A percentile compares a stretch with the other conserved stretches of the same genome.
Evolutionary conservation across 2,329 filamentous ascomycete genomes (phyloP).

Genomic region (Colletotrichum noveboracense): DNA sequence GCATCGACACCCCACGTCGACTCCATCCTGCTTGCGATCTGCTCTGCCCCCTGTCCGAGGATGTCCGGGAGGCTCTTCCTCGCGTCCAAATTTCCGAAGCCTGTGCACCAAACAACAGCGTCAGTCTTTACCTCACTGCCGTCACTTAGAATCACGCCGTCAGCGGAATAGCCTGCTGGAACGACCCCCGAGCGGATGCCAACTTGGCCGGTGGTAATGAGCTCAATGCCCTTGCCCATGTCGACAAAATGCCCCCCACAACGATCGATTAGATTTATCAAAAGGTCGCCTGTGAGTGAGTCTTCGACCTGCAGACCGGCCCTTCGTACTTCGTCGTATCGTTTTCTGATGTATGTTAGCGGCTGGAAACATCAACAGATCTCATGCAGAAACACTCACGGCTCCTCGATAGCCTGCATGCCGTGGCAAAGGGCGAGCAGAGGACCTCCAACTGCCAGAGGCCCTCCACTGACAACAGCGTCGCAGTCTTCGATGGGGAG

Average conservation of each 20-base stretch:
- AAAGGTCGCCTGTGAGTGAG: conserved; percentile 9
- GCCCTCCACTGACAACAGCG: not conserved
- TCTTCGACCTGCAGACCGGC: conserved; percentile 10
- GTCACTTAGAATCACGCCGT: conserved; percentile 33
- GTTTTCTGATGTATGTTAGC: not conserved
- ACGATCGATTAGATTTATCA: conserved; percentile 30
- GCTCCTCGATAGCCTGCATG: conserved; percentile 1
- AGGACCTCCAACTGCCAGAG: conserved; percentile 7
- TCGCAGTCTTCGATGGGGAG: conserved; percentile 27
- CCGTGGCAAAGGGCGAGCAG: not conserved
- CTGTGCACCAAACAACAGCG: conserved; percentile 41
- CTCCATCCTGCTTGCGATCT: conserved; percentile 37
- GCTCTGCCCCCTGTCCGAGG: conserved; percentile 28
- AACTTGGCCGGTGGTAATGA: conserved; percentile 33
- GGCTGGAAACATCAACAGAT: not conserved
- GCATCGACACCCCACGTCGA: conserved; percentile 44
- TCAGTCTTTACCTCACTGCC: conserved; percentile 33
- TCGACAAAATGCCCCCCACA: conserved; percentile 42
- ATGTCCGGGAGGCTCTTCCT: conserved; percentile 30
- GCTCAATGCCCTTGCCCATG: conserved; percentile 32
- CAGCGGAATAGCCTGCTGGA: conserved; percentile 30
- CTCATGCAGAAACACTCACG: conserved; percentile 11
- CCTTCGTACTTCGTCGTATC: not conserved
- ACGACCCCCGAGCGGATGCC: conserved; percentile 31
- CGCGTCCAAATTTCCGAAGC: conserved; percentile 36